Evolutionary conservation across 495 filamentous ascomycete genomes (phyloP), one percentile per base, ranked within the genome.

Genomic region (Hyaloscypha bicolor): DNA sequence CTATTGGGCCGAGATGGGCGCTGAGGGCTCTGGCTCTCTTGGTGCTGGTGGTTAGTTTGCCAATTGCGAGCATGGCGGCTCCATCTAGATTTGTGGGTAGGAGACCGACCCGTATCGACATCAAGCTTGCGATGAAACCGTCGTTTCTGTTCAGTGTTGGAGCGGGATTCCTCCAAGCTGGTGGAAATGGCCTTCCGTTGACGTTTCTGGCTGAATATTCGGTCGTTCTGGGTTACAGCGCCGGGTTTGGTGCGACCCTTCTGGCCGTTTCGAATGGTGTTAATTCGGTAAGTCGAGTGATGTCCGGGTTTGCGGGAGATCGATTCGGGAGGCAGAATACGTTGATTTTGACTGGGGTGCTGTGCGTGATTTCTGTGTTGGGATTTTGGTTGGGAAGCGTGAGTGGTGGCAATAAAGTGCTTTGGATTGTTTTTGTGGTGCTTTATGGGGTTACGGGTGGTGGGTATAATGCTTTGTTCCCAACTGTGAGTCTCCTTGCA

Each of bases 261-360:
- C 77, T 88, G 19, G 85, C 85, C 0, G 75, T 81, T 2, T 82
- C 77, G 70, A 88, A 84, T 68, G 85, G 80, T 14, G 79, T 85
- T 45, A 87, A 87, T 59, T 83, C 84, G 9, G 76, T 82, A 1
- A 79, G 79, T 9, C 78, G 85, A 8, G 77, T 87, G 14, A 53
- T 81, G 9, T 79, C 83, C 2, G 85, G 85, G 2, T 85, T 82
- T 53, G 71, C 75, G 1, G 85, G 84, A 19, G 77, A 85, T 67
- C 72, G 75, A 2, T 75, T 81, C 22, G 85, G 85, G 8, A 76
- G 84, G 37, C 80, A 86, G 69, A 88, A 88, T 60, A 80, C 82
- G 12, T 76, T 88, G 0, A 74, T 83, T 1, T 29, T 83, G 30
- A 85, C 80, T 8, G 80, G 83, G 2, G 66, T 85, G 12, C 64